Conservation (phyloP, 2,329 filamentous ascomycete genomes). For the Simplicillium aogashimaense region DNA sequence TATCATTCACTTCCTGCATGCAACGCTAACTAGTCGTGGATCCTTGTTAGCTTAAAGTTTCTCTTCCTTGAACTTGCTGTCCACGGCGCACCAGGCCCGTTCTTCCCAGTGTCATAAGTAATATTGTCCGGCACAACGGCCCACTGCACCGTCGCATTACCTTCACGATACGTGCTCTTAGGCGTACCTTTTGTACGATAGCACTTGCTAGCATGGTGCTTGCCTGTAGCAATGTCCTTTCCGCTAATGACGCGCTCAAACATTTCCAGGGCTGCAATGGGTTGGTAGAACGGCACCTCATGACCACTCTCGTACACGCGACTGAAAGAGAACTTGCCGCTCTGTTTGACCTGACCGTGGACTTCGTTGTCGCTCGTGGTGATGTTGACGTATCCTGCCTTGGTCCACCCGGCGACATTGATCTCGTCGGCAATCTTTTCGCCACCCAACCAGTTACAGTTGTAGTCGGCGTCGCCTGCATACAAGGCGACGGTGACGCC, state of each 20-base stretch:
- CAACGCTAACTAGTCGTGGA: too few relatives aligned
- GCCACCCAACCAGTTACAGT: slow-evolving; percentile 55
- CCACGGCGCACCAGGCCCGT: slow-evolving; percentile 1
- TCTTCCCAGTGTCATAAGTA: neutral
- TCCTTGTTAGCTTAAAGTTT: too few relatives aligned
- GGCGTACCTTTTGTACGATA: neutral
- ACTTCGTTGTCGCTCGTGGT: slow-evolving; percentile 52
- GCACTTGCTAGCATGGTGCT: neutral
- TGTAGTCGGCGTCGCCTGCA: slow-evolving; percentile 49
- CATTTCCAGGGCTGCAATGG: slow-evolving; percentile 14
- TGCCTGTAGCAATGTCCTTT: neutral
- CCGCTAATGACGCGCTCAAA: slow-evolving; percentile 1
- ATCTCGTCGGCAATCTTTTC: slow-evolving; percentile 55
- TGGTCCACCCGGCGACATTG: slow-evolving; percentile 28
- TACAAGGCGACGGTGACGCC: slow-evolving; percentile 58
- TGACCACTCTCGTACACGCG: slow-evolving; percentile 53
- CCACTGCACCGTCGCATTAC: slow-evolving; percentile 1
- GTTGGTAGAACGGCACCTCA: slow-evolving; percentile 45
- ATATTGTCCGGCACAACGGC: neutral
- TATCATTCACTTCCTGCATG: too few relatives aligned
- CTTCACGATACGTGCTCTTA: slow-evolving; percentile 1
- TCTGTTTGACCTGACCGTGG: slow-evolving; percentile 60
- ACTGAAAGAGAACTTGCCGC: slow-evolving; percentile 56
- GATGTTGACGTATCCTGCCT: slow-evolving; percentile 60
- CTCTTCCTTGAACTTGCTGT: neutral